These are phyloP conservation scores for Solanum virginianum DNA, from an alignment of 257 asterid species.

Conservation along the genomic window DNA sequence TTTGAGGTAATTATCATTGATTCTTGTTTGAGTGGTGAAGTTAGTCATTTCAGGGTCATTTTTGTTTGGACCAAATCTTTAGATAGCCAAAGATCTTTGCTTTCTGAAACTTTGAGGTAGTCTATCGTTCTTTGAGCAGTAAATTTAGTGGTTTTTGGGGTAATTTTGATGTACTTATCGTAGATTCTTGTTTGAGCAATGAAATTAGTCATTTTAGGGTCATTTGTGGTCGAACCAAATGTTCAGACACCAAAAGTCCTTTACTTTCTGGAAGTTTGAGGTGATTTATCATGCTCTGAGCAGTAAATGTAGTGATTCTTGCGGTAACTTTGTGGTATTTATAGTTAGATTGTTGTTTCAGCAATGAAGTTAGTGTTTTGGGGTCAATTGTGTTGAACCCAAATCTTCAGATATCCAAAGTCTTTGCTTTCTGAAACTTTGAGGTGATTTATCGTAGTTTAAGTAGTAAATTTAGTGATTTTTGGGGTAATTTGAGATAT, in stretches of 20 bases:
- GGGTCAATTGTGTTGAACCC: too few relatives aligned
- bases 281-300: conserved; percentile 9
- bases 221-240: background rate
- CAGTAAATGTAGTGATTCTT: background rate
- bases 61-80: background rate
- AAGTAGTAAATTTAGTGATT: background rate
- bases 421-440: conserved; percentile 21
- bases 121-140: background rate
- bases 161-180: background rate
- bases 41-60: conserved; percentile 29
- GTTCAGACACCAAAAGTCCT: conserved; percentile 9
- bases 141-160: background rate
- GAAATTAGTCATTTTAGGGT: background rate
- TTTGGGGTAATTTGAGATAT: background rate
- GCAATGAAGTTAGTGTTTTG: too few relatives aligned
- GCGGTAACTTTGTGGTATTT: background rate
- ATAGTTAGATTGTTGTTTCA: too few relatives aligned
- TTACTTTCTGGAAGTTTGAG: conserved; percentile 25
- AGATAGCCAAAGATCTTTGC: background rate
- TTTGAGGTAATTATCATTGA: background rate
- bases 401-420: background rate
- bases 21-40: background rate
- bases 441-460: conserved; percentile 14
- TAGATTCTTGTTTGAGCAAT: background rate
- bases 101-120: background rate